Percentiles rank a stretch among this genome's conserved stretches.
Evolutionary conservation across 495 filamentous ascomycete species (phyloP).

Genomic region (Daldinia concentrica): DNA sequence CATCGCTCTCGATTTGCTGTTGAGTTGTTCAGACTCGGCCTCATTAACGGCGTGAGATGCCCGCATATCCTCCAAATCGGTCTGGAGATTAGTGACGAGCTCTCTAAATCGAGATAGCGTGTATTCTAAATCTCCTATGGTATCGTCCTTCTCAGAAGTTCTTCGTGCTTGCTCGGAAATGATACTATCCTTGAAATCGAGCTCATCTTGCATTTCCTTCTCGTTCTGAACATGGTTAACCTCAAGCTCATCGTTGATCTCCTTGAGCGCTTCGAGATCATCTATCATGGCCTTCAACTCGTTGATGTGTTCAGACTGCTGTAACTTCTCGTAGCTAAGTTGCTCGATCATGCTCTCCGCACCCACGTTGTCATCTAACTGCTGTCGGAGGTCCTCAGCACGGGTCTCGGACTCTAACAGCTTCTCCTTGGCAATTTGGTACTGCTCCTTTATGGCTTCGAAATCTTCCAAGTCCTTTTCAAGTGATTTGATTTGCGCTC

Average conservation of each 20-base stretch:
- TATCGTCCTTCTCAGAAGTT: constrained; percentile 71
- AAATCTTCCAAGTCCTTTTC: constrained; percentile 82
- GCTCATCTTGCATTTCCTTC: constrained; percentile 92
- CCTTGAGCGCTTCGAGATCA: constrained; percentile 85
- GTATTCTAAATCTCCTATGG: constrained; percentile 87
- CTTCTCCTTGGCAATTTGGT: constrained; percentile 73
- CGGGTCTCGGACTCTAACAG: constrained; percentile 76
- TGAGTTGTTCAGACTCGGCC: constrained; percentile 87
- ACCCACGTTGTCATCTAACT: constrained; percentile 85
- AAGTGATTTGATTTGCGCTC: constrained; percentile 77
- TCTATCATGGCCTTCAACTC: constrained; percentile 82
- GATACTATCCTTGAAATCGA: constrained; percentile 81
- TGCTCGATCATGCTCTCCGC: constrained; percentile 95
- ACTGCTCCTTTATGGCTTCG: constrained; percentile 73
- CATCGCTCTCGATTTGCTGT: constrained; percentile 86
- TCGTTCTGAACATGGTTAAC: constrained; percentile 91
- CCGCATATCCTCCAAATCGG: constrained; percentile 88
- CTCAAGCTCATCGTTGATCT: constrained; percentile 93
- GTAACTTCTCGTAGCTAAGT: constrained; percentile 83
- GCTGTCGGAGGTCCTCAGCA: constrained; percentile 86
- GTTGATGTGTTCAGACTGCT: constrained; percentile 81
- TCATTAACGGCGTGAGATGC: constrained; percentile 92
- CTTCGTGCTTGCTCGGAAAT: constrained; percentile 79
- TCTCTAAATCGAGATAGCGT: constrained; percentile 88
- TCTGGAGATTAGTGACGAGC: constrained; percentile 84